These are phyloP conservation scores for Botrytis galanthina DNA, from an alignment of 2,329 filamentous ascomycete genomes.

Conservation along the genomic window DNA sequence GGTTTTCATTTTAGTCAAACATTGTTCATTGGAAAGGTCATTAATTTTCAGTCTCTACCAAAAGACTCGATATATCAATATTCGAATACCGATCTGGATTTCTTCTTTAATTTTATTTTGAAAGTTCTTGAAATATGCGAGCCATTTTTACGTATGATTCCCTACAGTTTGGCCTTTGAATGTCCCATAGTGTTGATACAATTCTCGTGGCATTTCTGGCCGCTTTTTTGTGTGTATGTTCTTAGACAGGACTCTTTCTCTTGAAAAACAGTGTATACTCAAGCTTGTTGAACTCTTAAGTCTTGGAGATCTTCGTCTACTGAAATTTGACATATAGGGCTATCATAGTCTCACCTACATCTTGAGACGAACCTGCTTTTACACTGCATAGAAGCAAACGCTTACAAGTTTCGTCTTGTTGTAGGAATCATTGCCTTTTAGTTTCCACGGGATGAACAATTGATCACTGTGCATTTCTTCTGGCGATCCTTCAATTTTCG, in stretches of 20 bases:
- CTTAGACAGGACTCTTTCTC: not conserved
- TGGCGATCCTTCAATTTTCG: not conserved
- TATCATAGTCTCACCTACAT: not conserved
- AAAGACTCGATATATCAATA: not conserved
- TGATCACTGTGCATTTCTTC: not conserved
- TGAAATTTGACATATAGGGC: not conserved
- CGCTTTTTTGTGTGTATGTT: not conserved
- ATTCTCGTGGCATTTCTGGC: no score
- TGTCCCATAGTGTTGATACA: not conserved
- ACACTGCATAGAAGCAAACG: not conserved
- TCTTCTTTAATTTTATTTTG: not conserved
- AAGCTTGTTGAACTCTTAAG: not conserved
- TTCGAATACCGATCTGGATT: not conserved
- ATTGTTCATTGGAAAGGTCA: not conserved
- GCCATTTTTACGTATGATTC: not conserved
- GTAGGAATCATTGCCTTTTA: not conserved
- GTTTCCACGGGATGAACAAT: not conserved
- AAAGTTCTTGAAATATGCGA: not conserved
- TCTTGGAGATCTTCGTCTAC: not conserved
- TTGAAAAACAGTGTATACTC: not conserved
- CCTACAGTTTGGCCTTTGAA: not conserved
- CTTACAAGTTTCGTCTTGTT: not conserved
- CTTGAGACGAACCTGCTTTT: not conserved
- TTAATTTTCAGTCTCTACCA: not conserved
- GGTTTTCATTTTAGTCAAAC: not conserved